These are phyloP conservation scores for Tolypocladium ovalisporum DNA, from an alignment of 2,329 filamentous ascomycete genomes.

Conservation along the genomic window DNA sequence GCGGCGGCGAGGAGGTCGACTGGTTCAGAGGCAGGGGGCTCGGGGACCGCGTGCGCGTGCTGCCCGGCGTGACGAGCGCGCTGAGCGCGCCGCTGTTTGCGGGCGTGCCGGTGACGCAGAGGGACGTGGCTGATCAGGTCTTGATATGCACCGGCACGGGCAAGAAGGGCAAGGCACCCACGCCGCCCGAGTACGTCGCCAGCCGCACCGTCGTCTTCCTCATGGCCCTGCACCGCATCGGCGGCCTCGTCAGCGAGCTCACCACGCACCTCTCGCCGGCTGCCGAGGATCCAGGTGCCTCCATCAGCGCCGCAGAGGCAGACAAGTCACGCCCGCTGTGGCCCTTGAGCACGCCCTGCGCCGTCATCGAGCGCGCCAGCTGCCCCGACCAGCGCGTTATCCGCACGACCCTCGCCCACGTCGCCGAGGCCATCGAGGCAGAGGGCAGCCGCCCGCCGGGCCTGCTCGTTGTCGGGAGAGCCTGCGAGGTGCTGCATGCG, in stretches of 20 bases:
- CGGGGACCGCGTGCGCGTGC: slow-evolving; percentile 51
- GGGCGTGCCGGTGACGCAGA: slow-evolving; percentile 76
- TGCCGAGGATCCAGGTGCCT: slow-evolving; percentile 1
- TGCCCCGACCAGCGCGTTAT: slow-evolving; percentile 93
- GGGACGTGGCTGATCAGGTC: slow-evolving; percentile 83
- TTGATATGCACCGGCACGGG: slow-evolving; percentile 95
- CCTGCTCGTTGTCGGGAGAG: slow-evolving; percentile 71
- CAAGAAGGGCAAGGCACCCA: slow-evolving; percentile 71
- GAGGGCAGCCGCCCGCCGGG: slow-evolving; percentile 86
- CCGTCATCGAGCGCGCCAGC: slow-evolving; percentile 85
- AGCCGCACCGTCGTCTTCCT: slow-evolving; percentile 83
- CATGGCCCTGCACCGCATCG: slow-evolving; percentile 86
- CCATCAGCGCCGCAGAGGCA: neutral
- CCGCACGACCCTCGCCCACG: slow-evolving; percentile 69
- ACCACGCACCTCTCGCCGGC: slow-evolving; percentile 30
- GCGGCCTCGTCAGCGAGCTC: slow-evolving; percentile 61
- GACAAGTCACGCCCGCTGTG: slow-evolving; percentile 37
- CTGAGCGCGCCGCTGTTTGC: slow-evolving; percentile 83
- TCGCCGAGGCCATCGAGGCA: slow-evolving; percentile 73
- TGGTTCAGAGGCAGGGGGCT: slow-evolving; percentile 70
- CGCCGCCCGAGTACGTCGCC: slow-evolving; percentile 67
- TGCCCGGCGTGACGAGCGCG: slow-evolving; percentile 86
- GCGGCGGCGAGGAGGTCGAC: slow-evolving; percentile 83
- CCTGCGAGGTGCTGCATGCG: slow-evolving; percentile 67
- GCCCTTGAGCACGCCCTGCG: slow-evolving; percentile 73